Conservation (phyloP, 495 filamentous ascomycete genomes). For the Penicillium maclennaniae region DNA sequence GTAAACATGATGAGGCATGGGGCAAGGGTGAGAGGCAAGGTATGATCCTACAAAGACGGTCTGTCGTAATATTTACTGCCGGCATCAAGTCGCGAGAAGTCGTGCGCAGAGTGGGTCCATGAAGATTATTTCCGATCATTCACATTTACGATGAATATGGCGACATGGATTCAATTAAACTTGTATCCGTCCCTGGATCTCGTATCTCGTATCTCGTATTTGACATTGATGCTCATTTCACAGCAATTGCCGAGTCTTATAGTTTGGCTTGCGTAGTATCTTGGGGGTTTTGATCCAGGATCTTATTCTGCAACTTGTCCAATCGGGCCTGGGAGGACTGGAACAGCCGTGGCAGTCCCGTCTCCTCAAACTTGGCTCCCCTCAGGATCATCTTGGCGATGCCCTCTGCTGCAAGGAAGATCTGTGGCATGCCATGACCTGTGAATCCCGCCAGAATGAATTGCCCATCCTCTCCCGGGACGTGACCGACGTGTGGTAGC, state of each 20-base stretch:
- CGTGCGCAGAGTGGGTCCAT: not conserved
- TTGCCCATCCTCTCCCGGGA: slow-evolving; percentile 40
- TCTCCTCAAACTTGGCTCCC: slow-evolving; percentile 31
- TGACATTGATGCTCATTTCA: not conserved
- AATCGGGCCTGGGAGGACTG: slow-evolving; percentile 33
- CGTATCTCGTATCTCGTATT: not conserved
- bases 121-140: not conserved
- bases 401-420: slow-evolving; percentile 43
- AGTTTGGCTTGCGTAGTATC: slow-evolving; percentile 6
- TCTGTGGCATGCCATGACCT: slow-evolving; percentile 50
- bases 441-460: slow-evolving; percentile 47
- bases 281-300: slow-evolving; percentile 6
- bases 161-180: not conserved
- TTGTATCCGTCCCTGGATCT: not conserved
- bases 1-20: not conserved
- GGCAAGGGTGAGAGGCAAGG: too few species aligned
- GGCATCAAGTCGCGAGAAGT: not conserved
- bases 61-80: not conserved
- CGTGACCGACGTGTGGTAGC: slow-evolving; percentile 41
- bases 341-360: slow-evolving; percentile 38
- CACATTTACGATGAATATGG: not conserved
- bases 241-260: not conserved
- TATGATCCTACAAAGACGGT: too few species aligned
- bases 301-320: slow-evolving; percentile 19
- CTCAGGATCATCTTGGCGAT: slow-evolving; percentile 41